Base-by-base conservation (phyloP, 306 rosid genomes). In the Cicer yamashitae region DNA sequence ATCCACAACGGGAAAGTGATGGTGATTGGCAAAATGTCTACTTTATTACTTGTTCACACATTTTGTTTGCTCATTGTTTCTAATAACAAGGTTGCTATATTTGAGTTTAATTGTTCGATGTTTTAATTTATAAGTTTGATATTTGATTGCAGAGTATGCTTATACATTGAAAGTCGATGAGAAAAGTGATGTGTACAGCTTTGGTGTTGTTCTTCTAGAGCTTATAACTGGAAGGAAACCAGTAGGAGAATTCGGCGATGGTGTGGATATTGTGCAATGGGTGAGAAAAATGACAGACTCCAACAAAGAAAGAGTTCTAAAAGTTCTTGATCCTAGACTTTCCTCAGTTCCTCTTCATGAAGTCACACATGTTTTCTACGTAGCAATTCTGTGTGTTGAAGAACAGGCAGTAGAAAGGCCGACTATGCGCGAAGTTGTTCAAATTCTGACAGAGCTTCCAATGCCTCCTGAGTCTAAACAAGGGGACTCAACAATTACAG, bases 181-280 rank as follows among this genome's bases (percentile, higher is more conserved):
- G 86, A 94, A 94, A 78, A 94, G 98, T 41, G 98, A 91, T 17
- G 97, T 94, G 3, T 94, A 94, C 78, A 94, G 98, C 76, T 94
- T 90, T 3, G 98, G 98, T 4, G 98, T 94, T 14, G 97, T 94
- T 54, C 93, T 94, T 5, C 77, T 94, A 6, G 97, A 94, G 71
- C 90, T 94, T 2, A 68, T 94, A 47, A 86, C 91, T 0, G 98
- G 98, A 22, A 84, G 96, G 78, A 94, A 91, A 73, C 98, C 98
- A 0, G 98, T 94, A 3, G 98, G 98, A 12, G 98, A 94, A 79
- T 94, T 94, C 22, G 98, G 98, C 0, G 98, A 94, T 2, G 98
- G 98, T 0, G 97, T 94, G 10, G 98, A 94, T 84, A 94, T 94
- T 25, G 98, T 94, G 64, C 97, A 91, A 46, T 94, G 98, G 98